Evolutionary conservation across 345 rosid species (phyloP).

Genomic region (Stellera chamaejasme): DNA sequence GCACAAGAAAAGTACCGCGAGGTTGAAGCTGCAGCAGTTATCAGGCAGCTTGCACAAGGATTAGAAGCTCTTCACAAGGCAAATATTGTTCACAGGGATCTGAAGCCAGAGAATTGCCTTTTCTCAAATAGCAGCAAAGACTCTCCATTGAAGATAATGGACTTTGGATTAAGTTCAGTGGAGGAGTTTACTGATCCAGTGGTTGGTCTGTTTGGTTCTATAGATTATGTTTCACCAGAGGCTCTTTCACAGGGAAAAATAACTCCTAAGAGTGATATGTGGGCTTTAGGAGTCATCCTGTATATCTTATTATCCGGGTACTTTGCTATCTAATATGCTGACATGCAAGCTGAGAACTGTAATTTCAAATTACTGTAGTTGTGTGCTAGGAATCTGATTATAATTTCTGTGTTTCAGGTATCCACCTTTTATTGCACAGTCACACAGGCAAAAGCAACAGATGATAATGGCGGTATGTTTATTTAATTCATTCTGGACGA

Average conservation of each 20-base stretch:
- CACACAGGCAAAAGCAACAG: slow-evolving; percentile 56
- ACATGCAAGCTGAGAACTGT: no score
- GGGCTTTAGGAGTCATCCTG: slow-evolving; percentile 61
- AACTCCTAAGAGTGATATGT: slow-evolving; percentile 48
- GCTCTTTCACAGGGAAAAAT: slow-evolving; percentile 54
- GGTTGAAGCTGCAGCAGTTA: slow-evolving; percentile 40
- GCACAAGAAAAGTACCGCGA: slow-evolving; percentile 33
- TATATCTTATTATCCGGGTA: slow-evolving; percentile 61
- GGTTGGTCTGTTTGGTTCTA: slow-evolving; percentile 60
- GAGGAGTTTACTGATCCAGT: slow-evolving; percentile 60
- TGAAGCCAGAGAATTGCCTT: slow-evolving; percentile 63
- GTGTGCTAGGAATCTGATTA: background rate
- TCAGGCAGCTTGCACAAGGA: slow-evolving; percentile 48
- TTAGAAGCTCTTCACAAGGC: slow-evolving; percentile 40
- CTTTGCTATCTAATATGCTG: background rate
- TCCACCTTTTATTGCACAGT: slow-evolving; percentile 60
- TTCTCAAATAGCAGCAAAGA: slow-evolving; percentile 36
- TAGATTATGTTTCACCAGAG: slow-evolving; percentile 63
- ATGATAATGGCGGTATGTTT: slow-evolving; percentile 45
- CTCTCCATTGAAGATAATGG: slow-evolving; percentile 64
- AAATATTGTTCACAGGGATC: slow-evolving; percentile 53
- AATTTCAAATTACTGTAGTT: no score
- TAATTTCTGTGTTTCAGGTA: slow-evolving; percentile 27
- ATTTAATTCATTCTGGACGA: background rate
- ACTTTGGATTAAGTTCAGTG: slow-evolving; percentile 60